A percentile compares a stretch with the other conserved stretches of the same genome.
phyloP scores from a whole-genome alignment of 352 stramenopile species.

The Phytopythium chamaehyphon region DNA sequence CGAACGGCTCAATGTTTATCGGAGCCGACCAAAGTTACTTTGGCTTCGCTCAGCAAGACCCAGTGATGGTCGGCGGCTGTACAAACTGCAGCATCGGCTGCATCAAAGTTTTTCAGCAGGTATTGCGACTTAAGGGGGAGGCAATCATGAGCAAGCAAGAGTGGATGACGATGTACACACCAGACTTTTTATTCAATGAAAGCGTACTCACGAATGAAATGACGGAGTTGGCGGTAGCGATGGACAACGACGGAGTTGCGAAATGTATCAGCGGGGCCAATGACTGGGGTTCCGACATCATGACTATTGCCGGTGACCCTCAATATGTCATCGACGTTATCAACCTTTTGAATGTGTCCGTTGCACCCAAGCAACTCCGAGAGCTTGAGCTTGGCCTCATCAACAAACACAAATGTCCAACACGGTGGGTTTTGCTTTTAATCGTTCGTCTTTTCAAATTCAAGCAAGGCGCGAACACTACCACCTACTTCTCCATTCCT shows the following conservation, averaged over 20 bases:
- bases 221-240: constrained; percentile 2
- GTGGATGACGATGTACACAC: constrained; percentile 11
- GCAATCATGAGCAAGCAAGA: constrained; percentile 12
- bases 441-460: constrained; percentile 17
- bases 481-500: constrained; percentile 21
- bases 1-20: constrained; percentile 12
- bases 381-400: constrained; percentile 6
- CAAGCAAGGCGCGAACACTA: constrained; percentile 16
- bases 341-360: constrained; percentile 6
- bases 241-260: constrained; percentile 10
- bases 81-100: constrained; percentile 5
- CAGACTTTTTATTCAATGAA: constrained; percentile 4
- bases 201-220: constrained; percentile 6
- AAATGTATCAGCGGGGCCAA: constrained; percentile 12
- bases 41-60: constrained; percentile 9
- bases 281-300: constrained; percentile 12
- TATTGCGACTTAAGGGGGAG: neutral
- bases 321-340: constrained; percentile 10
- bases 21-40: constrained; percentile 18
- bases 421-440: constrained; percentile 15
- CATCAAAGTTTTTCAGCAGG: neutral
- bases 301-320: constrained; percentile 8
- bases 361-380: constrained; percentile 4
- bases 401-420: constrained; percentile 8
- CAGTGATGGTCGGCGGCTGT: constrained; percentile 12